Percentiles rank a stretch among this genome's conserved stretches.
phyloP scores from a whole-genome alignment of 1,139 yeast genomes.

The Arxiozyma telluris region DNA sequence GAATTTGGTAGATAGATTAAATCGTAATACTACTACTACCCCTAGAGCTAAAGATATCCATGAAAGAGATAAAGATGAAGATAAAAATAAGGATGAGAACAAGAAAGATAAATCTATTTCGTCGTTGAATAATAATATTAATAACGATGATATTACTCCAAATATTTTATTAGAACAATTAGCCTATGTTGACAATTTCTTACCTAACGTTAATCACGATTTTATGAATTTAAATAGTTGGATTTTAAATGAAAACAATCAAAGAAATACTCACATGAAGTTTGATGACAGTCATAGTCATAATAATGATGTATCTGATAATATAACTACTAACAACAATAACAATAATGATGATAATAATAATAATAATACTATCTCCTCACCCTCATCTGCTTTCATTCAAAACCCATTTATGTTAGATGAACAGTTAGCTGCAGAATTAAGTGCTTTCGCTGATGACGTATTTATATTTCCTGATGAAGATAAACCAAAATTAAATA shows the following conservation, averaged over 20 bases:
- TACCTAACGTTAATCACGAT: conserved; percentile 38
- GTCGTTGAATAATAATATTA: background rate
- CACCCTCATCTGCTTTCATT: too few relatives aligned
- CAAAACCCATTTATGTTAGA: conserved; percentile 35
- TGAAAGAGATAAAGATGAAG: too few relatives aligned
- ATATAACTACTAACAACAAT: background rate
- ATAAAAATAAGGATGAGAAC: background rate
- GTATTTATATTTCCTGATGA: conserved; percentile 72
- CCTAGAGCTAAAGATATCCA: too few relatives aligned
- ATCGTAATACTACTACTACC: too few relatives aligned
- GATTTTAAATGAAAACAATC: conserved; percentile 11
- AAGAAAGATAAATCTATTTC: background rate
- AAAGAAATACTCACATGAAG: background rate
- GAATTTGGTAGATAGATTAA: background rate
- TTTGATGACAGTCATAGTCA: background rate
- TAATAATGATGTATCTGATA: background rate
- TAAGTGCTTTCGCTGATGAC: conserved; percentile 75
- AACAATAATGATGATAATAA: background rate
- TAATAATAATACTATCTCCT: background rate
- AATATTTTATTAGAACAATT: conserved; percentile 65
- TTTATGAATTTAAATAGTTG: conserved; percentile 21
- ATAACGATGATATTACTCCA: conserved; percentile 35
- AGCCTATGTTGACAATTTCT: conserved; percentile 66
- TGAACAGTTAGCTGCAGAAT: conserved; percentile 60
- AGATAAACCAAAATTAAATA: conserved; percentile 43